phyloP scores from a whole-genome alignment of 2,329 filamentous ascomycete species.

The Colletotrichum karsti region DNA sequence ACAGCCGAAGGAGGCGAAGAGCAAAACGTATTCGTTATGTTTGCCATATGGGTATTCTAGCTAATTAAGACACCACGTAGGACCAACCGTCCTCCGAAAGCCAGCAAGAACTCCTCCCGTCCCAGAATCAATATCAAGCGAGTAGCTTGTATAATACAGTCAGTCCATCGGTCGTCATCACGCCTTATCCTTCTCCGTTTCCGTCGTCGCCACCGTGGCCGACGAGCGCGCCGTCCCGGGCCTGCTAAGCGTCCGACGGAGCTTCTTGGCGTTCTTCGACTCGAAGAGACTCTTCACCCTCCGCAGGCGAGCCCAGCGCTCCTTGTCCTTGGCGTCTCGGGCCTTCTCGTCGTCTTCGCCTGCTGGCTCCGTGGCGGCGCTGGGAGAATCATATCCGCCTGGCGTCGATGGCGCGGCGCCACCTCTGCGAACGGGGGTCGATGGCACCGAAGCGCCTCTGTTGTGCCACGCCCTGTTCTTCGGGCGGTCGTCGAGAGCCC shows the following conservation, averaged over 20 bases:
- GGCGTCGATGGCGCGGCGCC: slow-evolving; percentile 22
- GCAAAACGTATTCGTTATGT: not conserved
- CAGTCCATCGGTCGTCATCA: not conserved
- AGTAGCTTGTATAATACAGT: not conserved
- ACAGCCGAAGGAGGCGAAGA: not conserved
- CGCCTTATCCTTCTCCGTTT: slow-evolving; percentile 1
- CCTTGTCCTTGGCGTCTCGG: slow-evolving; percentile 70
- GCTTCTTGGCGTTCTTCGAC: slow-evolving; percentile 67
- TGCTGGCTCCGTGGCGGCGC: slow-evolving; percentile 31
- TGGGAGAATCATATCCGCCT: slow-evolving; percentile 28
- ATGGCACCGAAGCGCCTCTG: slow-evolving; percentile 21
- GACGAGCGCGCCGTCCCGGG: slow-evolving; percentile 49
- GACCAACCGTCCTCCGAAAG: not conserved
- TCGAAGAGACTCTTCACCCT: slow-evolving; percentile 78
- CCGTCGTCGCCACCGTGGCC: slow-evolving; percentile 29
- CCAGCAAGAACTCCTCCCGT: slow-evolving; percentile 2
- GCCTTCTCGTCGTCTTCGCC: slow-evolving; percentile 54
- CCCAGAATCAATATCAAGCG: not conserved
- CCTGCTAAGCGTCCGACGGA: slow-evolving; percentile 50
- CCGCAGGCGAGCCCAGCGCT: slow-evolving; percentile 76
- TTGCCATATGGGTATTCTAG: slow-evolving; percentile 19
- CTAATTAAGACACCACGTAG: not conserved
- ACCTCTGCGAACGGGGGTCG: slow-evolving; percentile 22
- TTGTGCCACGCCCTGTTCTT: slow-evolving; percentile 27
- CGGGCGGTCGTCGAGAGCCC: slow-evolving; percentile 29